Evolutionary conservation across 2,329 filamentous ascomycete genomes (phyloP), one percentile per base, ranked within the genome.

Genomic region (Bertia moriformis): DNA sequence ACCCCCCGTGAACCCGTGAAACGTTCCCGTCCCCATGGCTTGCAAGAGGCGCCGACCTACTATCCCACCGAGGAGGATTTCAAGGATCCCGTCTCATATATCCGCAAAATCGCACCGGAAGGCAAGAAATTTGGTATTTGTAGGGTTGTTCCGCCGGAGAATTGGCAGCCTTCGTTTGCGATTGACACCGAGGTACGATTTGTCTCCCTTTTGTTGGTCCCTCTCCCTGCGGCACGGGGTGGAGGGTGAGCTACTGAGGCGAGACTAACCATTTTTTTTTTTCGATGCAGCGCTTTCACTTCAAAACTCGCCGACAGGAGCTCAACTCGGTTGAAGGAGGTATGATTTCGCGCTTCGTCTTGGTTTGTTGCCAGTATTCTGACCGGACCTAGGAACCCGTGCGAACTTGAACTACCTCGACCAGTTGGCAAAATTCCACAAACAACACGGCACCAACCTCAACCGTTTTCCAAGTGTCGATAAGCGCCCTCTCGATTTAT

Each of bases 321-420:
- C 68, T 98, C 44, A 98, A 98, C 59, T 93, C 88, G 14, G 86
- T 96, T 38, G 91, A 98, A 81, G 91, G 91, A 69, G 91, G 87
- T 93, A 73, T 61, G 77, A 69, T 45, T 41, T 40, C 37, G 44
- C 42, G 15, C 39, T 37, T 29, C 20, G n/a, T 18, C 32, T 24
- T 18, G 15, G 29, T 10, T n/a, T 37, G 4, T 22, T 14, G 19
- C 20, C 35, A 37, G 35, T 37, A 33, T 48, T 43, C 53, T 71
- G 49, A 70, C 54, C 43, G 56, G 44, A 55, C 45, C 19, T 44
- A 93, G 86, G 87, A 53, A 95, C 89, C 45, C 83, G 91, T 56
- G 87, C 89, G 47, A 96, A 96, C 58, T 71, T 95, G 44, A 93
- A 88, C 48, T 98, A 98, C 57, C 75, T 96, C 46, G 91, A 98